phyloP scores from a whole-genome alignment of 495 filamentous ascomycete genomes.

The Parachaetomium inaequale region DNA sequence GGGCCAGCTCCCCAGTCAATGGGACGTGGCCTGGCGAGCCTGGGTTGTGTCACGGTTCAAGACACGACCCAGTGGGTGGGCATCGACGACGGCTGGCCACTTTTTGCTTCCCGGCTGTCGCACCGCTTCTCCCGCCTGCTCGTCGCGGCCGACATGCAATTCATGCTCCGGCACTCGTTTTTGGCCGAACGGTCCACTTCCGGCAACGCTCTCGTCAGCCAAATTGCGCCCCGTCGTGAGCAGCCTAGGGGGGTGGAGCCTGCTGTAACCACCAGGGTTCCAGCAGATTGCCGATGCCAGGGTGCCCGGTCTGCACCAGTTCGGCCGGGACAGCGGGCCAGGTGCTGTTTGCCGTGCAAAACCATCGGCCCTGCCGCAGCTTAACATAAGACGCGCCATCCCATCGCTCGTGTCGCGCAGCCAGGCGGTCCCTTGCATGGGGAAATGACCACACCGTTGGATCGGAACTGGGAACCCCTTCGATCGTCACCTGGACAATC shows the following conservation, averaged over 20 bases:
- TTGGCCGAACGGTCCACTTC: conserved; percentile 3
- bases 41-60: neutral
- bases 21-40: neutral
- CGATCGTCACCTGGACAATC: conserved; percentile 5
- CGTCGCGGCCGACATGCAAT: neutral
- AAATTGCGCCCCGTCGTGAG: conserved; percentile 15
- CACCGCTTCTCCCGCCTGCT: neutral
- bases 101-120: neutral
- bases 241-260: conserved; percentile 24
- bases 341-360: conserved; percentile 4
- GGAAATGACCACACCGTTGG: conserved; percentile 22
- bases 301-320: conserved; percentile 17
- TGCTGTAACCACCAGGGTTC: conserved; percentile 18
- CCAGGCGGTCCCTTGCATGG: conserved; percentile 16
- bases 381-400: conserved; percentile 16
- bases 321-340: conserved; percentile 1
- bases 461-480: conserved; percentile 18
- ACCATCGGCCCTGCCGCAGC: neutral
- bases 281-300: conserved; percentile 24
- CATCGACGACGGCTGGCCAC: neutral
- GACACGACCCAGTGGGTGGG: neutral
- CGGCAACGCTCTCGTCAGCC: neutral
- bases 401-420: conserved; percentile 17
- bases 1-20: neutral
- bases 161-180: no score